Conservation (phyloP, 768 basidiomycete species). For the Rhizopogon vinicolor region DNA sequence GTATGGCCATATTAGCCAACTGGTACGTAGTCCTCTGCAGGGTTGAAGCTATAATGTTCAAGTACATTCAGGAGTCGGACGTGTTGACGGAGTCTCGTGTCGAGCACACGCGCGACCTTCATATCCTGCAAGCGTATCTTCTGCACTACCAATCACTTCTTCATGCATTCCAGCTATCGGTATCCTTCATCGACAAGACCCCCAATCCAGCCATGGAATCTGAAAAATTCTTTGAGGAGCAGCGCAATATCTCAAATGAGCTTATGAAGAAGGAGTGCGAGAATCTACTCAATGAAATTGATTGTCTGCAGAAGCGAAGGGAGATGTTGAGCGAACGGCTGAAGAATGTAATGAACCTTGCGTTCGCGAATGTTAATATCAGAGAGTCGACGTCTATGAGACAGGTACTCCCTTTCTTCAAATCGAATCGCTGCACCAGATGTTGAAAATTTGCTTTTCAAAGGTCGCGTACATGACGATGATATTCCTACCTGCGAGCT, state of each 20-base stretch:
- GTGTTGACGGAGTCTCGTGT: conserved; percentile 38
- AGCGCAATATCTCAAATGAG: conserved; percentile 17
- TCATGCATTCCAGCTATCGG: conserved; percentile 47
- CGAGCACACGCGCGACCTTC: conserved; percentile 46
- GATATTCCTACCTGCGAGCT: conserved; percentile 55
- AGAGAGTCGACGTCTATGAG: conserved; percentile 38
- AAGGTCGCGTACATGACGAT: conserved; percentile 51
- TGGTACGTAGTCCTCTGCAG: conserved; percentile 33
- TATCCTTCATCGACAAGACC: conserved; percentile 43
- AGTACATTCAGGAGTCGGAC: conserved; percentile 36
- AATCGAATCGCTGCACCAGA: conserved; percentile 19
- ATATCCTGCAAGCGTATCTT: conserved; percentile 53
- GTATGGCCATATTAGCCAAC: conserved; percentile 42
- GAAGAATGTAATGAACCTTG: conserved; percentile 30
- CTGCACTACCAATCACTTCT: conserved; percentile 51
- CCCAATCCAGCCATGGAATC: conserved; percentile 44
- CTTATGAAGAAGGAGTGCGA: conserved; percentile 44
- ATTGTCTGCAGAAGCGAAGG: conserved; percentile 36
- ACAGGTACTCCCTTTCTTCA: conserved; percentile 13
- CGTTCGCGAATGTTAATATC: conserved; percentile 57
- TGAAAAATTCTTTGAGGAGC: conserved; percentile 3
- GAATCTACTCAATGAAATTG: conserved; percentile 45
- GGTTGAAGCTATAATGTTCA: neutral
- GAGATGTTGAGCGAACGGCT: conserved; percentile 23
- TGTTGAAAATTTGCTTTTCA: neutral